A percentile compares a stretch with the other conserved stretches of the same genome.
Evolutionary conservation across 345 rosid species (phyloP).

Genomic region (Alliaria petiolata): DNA sequence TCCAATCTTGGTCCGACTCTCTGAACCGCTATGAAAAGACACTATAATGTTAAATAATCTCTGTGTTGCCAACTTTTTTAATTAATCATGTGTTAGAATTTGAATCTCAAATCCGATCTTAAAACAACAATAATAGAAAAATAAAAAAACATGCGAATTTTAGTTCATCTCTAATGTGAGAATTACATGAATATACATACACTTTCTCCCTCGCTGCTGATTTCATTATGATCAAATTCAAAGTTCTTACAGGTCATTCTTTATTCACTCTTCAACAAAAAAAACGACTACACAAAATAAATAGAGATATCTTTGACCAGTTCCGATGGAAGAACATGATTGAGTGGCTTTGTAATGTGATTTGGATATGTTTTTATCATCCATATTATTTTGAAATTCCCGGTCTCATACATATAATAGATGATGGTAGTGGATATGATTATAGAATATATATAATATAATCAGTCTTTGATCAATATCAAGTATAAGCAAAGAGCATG

Average conservation of each 20-base stretch:
- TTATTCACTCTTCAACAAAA: not conserved
- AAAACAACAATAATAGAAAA: not conserved
- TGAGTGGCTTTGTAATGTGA: not conserved
- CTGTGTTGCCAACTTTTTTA: not conserved
- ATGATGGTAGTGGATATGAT: not conserved
- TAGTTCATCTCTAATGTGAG: too few species aligned
- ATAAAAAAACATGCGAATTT: not conserved
- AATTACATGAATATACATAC: too few species aligned
- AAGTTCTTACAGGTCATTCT: not conserved
- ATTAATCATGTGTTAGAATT: not conserved
- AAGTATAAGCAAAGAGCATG: not conserved
- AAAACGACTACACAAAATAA: not conserved
- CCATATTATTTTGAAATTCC: not conserved
- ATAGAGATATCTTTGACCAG: not conserved
- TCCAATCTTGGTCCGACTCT: constrained; percentile 12
- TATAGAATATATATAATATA: not conserved
- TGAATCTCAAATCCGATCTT: not conserved
- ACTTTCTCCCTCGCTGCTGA: too few species aligned
- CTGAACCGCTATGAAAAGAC: not conserved
- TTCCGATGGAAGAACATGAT: not conserved
- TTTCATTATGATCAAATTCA: too few species aligned
- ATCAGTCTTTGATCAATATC: not conserved
- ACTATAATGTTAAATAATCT: not conserved
- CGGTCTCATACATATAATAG: not conserved
- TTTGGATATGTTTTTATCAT: not conserved